Conservation (phyloP, 176 grass and related monocot species). For the Aechmea fasciata region DNA sequence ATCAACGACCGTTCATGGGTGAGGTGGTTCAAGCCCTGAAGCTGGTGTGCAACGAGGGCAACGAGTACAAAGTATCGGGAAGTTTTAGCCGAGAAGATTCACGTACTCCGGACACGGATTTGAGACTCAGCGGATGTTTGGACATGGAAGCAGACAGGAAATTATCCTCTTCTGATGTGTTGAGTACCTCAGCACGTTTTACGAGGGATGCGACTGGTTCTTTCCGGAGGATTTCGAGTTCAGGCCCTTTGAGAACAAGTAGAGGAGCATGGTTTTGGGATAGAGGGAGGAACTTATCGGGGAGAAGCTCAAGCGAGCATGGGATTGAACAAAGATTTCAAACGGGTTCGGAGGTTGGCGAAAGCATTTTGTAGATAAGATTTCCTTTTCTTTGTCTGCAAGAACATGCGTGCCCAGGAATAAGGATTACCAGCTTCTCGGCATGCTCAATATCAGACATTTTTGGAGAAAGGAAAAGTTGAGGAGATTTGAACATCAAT, state of each 20-base stretch:
- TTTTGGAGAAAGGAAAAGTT: too few relatives aligned
- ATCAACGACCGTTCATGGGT: constrained; percentile 94
- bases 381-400: neutral
- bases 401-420: too few relatives aligned
- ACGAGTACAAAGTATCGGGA: constrained; percentile 43
- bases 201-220: constrained; percentile 63
- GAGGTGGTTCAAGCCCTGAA: constrained; percentile 95
- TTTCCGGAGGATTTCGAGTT: constrained; percentile 68
- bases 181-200: constrained; percentile 49
- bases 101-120: constrained; percentile 31
- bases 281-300: constrained; percentile 46
- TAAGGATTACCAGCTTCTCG: too few relatives aligned
- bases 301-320: constrained; percentile 75
- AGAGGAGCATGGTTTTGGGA: constrained; percentile 14
- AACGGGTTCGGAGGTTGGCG: constrained; percentile 30
- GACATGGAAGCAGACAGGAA: constrained; percentile 28
- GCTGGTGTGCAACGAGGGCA: constrained; percentile 69
- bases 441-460: too few relatives aligned
- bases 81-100: constrained; percentile 41
- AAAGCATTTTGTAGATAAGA: constrained; percentile 27
- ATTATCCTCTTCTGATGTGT: constrained; percentile 26
- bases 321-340: constrained; percentile 39
- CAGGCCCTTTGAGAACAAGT: constrained; percentile 50
- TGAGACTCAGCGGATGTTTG: constrained; percentile 32
- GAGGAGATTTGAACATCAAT: neutral